Conservation (phyloP, 1,284 basidiomycete species). For the Ceratobasidium sp. region DNA sequence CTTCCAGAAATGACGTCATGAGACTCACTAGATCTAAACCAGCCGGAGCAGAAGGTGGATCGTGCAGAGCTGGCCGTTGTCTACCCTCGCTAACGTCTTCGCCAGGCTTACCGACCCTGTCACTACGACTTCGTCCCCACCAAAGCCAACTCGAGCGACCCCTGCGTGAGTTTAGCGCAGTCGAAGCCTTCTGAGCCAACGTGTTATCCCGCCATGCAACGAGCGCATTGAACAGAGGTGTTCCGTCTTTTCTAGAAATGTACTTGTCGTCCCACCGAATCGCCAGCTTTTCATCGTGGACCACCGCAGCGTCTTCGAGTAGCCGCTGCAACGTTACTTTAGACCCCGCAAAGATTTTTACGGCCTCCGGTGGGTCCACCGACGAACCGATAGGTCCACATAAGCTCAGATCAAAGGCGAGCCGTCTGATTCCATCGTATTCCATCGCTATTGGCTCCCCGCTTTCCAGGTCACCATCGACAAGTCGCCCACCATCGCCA, state of each 20-base stretch:
- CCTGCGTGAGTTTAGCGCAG: slow-evolving; percentile 55
- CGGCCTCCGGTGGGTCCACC: slow-evolving; percentile 53
- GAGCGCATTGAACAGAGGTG: slow-evolving; percentile 75
- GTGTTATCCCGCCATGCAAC: slow-evolving; percentile 70
- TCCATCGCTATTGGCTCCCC: slow-evolving; percentile 40
- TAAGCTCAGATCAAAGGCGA: slow-evolving; percentile 74
- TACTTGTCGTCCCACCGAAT: slow-evolving; percentile 76
- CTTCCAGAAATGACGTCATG: background rate
- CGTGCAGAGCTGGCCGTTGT: slow-evolving; percentile 45
- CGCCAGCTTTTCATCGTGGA: slow-evolving; percentile 70
- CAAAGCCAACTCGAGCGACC: slow-evolving; percentile 42
- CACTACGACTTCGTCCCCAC: slow-evolving; percentile 51
- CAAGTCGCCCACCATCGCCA: slow-evolving; percentile 68
- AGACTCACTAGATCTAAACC: slow-evolving; percentile 35
- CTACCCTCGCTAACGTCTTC: slow-evolving; percentile 56
- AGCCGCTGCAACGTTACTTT: slow-evolving; percentile 70
- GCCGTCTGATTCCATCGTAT: slow-evolving; percentile 60
- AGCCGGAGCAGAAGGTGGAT: slow-evolving; percentile 34
- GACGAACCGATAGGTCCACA: slow-evolving; percentile 50
- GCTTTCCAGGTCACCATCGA: slow-evolving; percentile 58
- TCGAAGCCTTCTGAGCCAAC: slow-evolving; percentile 56
- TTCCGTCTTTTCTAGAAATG: slow-evolving; percentile 71
- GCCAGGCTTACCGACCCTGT: slow-evolving; percentile 54
- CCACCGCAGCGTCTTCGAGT: slow-evolving; percentile 67
- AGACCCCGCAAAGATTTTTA: slow-evolving; percentile 66